Percentiles rank a stretch among this genome's conserved stretches.
Evolutionary conservation across 2,329 filamentous ascomycete species (phyloP).

Genomic region (Fonsecaea monophora): DNA sequence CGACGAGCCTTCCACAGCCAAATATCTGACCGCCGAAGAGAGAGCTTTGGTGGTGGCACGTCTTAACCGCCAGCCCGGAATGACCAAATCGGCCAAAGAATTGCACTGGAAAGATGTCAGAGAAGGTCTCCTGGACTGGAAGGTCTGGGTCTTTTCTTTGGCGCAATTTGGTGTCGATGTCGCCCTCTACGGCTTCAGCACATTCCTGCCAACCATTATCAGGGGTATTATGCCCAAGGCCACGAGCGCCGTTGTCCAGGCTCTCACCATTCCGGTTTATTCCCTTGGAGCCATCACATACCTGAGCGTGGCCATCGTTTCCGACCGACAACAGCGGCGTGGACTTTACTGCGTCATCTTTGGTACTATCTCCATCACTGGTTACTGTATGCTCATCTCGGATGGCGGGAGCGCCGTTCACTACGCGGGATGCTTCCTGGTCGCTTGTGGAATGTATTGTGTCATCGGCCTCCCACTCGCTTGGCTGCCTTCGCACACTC

Average conservation of each 20-base stretch:
- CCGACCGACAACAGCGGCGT: conserved; percentile 70
- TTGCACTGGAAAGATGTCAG: conserved; percentile 69
- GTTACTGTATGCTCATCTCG: conserved; percentile 71
- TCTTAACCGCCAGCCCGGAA: conserved; percentile 57
- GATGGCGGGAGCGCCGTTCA: conserved; percentile 66
- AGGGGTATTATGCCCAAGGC: conserved; percentile 51
- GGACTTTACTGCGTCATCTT: conserved; percentile 69
- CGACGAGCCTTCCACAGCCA: conserved; percentile 53
- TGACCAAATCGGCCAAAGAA: conserved; percentile 54
- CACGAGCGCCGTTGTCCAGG: conserved; percentile 37
- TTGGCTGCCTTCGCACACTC: conserved; percentile 67
- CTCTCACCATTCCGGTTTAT: conserved; percentile 79
- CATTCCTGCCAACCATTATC: conserved; percentile 81
- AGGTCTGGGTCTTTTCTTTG: conserved; percentile 61
- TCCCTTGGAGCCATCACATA: conserved; percentile 73
- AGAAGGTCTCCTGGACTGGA: conserved; percentile 74
- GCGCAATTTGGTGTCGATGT: conserved; percentile 73
- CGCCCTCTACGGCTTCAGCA: conserved; percentile 76
- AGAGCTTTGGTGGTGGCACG: conserved; percentile 61
- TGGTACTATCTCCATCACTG: conserved; percentile 67
- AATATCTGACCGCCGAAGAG: conserved; percentile 52
- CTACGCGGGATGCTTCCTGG: conserved; percentile 76
- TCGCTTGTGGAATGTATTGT: conserved; percentile 73
- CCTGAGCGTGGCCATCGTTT: conserved; percentile 68
- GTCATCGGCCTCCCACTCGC: conserved; percentile 61